Evolutionary conservation across 2,329 filamentous ascomycete genomes (phyloP).

Genomic region (Sporothrix brasiliensis): DNA sequence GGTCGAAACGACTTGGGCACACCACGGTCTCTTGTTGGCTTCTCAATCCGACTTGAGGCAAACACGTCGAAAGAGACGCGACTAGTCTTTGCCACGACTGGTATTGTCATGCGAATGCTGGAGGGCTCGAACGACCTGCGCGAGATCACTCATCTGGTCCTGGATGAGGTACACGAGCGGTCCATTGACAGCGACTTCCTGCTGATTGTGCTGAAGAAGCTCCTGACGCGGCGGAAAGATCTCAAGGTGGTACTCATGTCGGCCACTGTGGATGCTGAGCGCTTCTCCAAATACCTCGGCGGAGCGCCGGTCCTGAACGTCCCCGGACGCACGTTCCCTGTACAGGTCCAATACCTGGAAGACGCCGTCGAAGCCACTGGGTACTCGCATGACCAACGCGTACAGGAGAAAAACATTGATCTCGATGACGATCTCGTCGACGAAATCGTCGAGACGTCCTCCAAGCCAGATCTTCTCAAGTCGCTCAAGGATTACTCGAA

Average conservation of each 20-base stretch:
- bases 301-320: constrained; percentile 86
- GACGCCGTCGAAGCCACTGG: constrained; percentile 88
- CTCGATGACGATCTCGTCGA: constrained; percentile 64
- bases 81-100: constrained; percentile 83
- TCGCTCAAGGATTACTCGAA: constrained; percentile 73
- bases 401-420: constrained; percentile 59
- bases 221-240: constrained; percentile 75
- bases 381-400: constrained; percentile 61
- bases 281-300: constrained; percentile 85
- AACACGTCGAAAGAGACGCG: constrained; percentile 80
- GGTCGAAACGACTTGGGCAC: constrained; percentile 80
- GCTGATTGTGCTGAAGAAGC: constrained; percentile 83
- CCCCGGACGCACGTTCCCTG: constrained; percentile 90
- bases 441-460: constrained; percentile 55
- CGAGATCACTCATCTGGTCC: constrained; percentile 88
- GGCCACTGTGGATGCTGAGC: constrained; percentile 89
- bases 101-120: constrained; percentile 98
- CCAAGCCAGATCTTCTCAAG: constrained; percentile 61
- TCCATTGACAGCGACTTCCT: constrained; percentile 97
- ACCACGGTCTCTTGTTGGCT: constrained; percentile 81
- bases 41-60: constrained; percentile 89
- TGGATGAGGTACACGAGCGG: constrained; percentile 97
- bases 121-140: constrained; percentile 83
- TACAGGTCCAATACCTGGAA: constrained; percentile 84
- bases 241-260: constrained; percentile 97